Evolutionary conservation across 148 eudicot species (phyloP).

Genomic region (Chenopodium suecicum): DNA sequence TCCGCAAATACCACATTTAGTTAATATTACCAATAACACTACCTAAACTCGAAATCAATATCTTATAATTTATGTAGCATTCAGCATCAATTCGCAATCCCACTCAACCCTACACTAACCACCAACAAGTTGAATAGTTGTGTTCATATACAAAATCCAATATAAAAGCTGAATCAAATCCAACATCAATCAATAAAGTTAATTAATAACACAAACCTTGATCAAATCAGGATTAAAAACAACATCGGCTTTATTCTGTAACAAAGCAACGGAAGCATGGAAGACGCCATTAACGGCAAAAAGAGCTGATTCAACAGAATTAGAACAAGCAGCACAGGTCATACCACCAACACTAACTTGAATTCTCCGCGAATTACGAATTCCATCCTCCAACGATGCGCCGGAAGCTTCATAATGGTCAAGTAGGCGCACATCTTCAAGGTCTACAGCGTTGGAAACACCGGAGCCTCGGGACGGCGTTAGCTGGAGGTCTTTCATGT

Average conservation of each 20-base stretch:
- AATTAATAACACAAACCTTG: conserved; percentile 45
- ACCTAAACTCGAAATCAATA: too few relatives aligned
- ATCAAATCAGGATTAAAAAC: conserved; percentile 63
- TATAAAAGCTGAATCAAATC: background rate
- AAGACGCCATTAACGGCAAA: conserved; percentile 56
- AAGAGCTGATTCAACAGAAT: conserved; percentile 78
- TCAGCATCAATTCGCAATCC: background rate
- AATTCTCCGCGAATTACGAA: conserved; percentile 35
- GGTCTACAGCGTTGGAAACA: conserved; percentile 14
- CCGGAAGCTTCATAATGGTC: conserved; percentile 35
- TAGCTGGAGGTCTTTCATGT: conserved; percentile 44
- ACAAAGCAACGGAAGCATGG: conserved; percentile 77
- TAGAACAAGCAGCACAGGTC: conserved; percentile 95
- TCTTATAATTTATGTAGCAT: background rate
- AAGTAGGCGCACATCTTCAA: conserved; percentile 71
- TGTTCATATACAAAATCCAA: background rate
- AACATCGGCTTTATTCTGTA: conserved; percentile 79
- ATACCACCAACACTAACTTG: conserved; percentile 77
- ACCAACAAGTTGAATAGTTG: too few relatives aligned
- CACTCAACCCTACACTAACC: background rate
- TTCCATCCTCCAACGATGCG: too few relatives aligned
- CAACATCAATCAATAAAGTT: background rate
- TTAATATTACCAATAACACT: too few relatives aligned
- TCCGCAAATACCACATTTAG: background rate
- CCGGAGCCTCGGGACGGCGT: conserved; percentile 25